Evolutionary conservation across 495 filamentous ascomycete species (phyloP).

Genomic region (Talaromyces nanjingensis): DNA sequence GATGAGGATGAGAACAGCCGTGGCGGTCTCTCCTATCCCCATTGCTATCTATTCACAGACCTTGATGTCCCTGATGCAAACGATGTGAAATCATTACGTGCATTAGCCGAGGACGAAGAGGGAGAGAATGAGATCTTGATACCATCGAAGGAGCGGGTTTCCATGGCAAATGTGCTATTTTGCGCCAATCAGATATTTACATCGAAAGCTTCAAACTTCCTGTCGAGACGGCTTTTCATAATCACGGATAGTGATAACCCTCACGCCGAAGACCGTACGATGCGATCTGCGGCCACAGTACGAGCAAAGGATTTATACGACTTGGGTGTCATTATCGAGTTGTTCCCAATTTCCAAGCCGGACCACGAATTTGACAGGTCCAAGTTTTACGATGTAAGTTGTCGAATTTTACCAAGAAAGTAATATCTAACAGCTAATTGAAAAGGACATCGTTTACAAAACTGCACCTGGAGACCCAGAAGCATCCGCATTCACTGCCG

Average conservation of each 20-base stretch:
- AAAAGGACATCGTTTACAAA: conserved; percentile 74
- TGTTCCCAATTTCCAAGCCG: conserved; percentile 80
- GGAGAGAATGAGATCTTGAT: conserved; percentile 55
- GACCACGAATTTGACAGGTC: conserved; percentile 72
- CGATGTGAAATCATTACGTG: conserved; percentile 75
- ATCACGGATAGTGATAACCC: conserved; percentile 95
- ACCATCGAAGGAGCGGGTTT: conserved; percentile 60
- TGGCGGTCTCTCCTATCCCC: conserved; percentile 64
- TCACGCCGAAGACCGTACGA: conserved; percentile 60
- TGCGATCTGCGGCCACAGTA: conserved; percentile 69
- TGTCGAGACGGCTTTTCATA: conserved; percentile 85
- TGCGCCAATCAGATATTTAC: conserved; percentile 96
- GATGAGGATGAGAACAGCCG: conserved; percentile 56
- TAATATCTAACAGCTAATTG: neutral
- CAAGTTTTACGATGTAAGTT: conserved; percentile 83
- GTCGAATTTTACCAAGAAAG: neutral
- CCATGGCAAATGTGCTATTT: conserved; percentile 88
- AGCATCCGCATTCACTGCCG: conserved; percentile 46
- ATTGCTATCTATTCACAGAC: conserved; percentile 89
- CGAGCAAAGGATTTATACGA: conserved; percentile 95
- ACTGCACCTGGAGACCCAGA: conserved; percentile 57
- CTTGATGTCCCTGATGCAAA: conserved; percentile 79
- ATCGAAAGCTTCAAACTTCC: conserved; percentile 88
- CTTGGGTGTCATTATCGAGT: conserved; percentile 83
- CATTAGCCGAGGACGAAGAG: conserved; percentile 67